Evolutionary conservation across 306 rosid species (phyloP), one percentile per base, ranked within the genome.

Genomic region (Quercus suber): DNA sequence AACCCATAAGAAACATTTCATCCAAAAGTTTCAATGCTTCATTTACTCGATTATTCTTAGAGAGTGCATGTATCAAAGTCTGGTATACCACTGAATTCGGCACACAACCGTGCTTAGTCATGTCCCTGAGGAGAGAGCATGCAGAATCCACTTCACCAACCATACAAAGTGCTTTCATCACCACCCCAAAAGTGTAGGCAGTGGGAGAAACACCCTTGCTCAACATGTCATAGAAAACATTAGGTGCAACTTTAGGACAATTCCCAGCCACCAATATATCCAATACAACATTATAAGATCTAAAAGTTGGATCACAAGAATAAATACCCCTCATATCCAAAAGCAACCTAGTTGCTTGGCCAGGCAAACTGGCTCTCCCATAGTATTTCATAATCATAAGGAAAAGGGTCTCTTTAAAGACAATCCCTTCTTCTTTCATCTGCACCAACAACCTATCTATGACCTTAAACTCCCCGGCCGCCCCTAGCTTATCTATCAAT

Each of bases 1-100:
- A 95, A 19, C 96, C 93, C 98, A 95, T 95, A 82, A 93, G 78
- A 81, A 90, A 83, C 99, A 95, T 92, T 78, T 95, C 99, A 78
- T 93, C 98, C 73, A 95, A 82, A 53, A 95, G 91, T 71, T 41
- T 86, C 85, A 81, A n/a, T 1, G 97, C 96, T 68, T 95, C 98
- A 82, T 59, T 88, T 53, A 87, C 93, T 65, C 87, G 84, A 33
- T 88, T 86, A 79, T 71, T 92, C 82, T 82, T 85, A 23, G 90
- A 85, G 28, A 89, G 93, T 30, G 96, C 88, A 61, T 95, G 98
- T 84, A 95, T 95, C 59, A 95, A 67, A 63, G 97, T 95, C 73
- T 95, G 99, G 81, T 95, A 95, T 79, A 95, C 84, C 73, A 91
- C 78, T 0, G 98, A 92, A 90, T 75, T 92, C 0, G 99, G 96